Base-by-base conservation (phyloP, 2,329 filamentous ascomycete species). In the Cercospora nicotianae region DNA sequence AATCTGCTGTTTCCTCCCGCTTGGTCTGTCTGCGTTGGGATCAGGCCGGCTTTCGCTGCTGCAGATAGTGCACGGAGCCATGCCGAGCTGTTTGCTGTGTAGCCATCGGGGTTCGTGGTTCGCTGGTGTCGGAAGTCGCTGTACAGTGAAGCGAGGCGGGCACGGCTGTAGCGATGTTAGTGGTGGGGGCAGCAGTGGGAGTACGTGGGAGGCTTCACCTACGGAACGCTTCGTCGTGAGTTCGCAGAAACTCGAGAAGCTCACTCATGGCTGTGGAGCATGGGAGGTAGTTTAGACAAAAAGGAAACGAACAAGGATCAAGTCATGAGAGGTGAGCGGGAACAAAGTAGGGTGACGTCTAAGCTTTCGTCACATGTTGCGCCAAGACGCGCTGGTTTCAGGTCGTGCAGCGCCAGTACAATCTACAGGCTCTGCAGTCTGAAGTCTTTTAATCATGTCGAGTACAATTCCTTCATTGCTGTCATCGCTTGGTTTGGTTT, bases 111-210 rank as follows among this genome's bases (percentile, higher is more conserved):
- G 76, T 97, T 96, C 23, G 91, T 87, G 45, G 86, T 87, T 74
- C 86, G 86, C 73, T 94, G 92, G 5, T 87, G 81, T 42, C 88
- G 84, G 77, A 97, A 96, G 78, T 97, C 93, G 59, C 93, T 94
- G 81, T 96, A 97, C 57, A 97, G 88, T 5, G 93, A 94, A 12
- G 92, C 89, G 12, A 97, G 85, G 60, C 93, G 91, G 70, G 89
- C 87, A 81, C 90, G 93, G 72, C 78, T 79, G 23, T 23, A 59
- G 57, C 28, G 18, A 23, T 20, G 60, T 70, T 65, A 70, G 71
- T 42, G 9, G 58, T 10, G n/a, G 51, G 36, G 60, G 42, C 30
- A 42, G 63, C 59, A 23, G 60, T 53, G 28, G 39, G 48, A 65
- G 53, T n/a, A 57, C 31, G 39, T 53, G 28, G 67, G 64, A 68